Base-by-base conservation (phyloP, 2,329 filamentous ascomycete species). In the Scopulariopsis brevicaulis region DNA sequence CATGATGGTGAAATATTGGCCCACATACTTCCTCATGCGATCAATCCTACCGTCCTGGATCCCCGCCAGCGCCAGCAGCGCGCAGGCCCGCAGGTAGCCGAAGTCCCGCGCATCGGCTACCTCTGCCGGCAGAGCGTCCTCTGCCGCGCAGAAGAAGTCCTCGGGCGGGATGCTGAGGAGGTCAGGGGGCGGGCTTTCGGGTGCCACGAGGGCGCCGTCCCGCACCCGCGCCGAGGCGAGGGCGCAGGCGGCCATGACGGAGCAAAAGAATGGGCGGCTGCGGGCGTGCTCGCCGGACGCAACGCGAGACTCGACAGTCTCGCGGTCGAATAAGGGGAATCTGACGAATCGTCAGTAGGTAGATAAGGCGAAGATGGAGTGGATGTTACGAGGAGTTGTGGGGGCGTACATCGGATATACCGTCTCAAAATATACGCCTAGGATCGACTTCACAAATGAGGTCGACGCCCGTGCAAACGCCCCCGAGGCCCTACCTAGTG, bases 231-330 rank as follows among this genome's bases (percentile, higher is more conserved):
- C 73, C 3, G 76, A 74, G 8, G 75, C 72, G 37, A 81, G 67
- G 4, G 77, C 74, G 62, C 78, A 81, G 3, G 74, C 71, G 10
- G 77, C 74, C 78, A 81, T 81, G 22, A 76, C 71, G 1, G 71
- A 74, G 15, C 75, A 74, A 63, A 79, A 81, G 34, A 79, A 69
- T 7, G 70, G 65, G 28, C 69, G 70, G 60, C 76, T 68, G 3
- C 61, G 65, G 7, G 73, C 67, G 62, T 81, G 74, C n/a, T 78
- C 71, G 20, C 69, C 67, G 14, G 69, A 65, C 7, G 70, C 62
- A n/a, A 79, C 64, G 51, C 69, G 70, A 11, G 70, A 64, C 28
- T 70, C 64, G 51, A 77, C 70, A 20, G 72, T 74, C n/a, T 70
- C 69, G 40, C 71, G 71, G 63, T 81, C 75, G 62, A 81, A 81